A percentile compares a stretch with the other conserved stretches of the same genome.
Evolutionary conservation across 176 grass and related monocot species (phyloP).

Genomic region (Pontederia paniculata): DNA sequence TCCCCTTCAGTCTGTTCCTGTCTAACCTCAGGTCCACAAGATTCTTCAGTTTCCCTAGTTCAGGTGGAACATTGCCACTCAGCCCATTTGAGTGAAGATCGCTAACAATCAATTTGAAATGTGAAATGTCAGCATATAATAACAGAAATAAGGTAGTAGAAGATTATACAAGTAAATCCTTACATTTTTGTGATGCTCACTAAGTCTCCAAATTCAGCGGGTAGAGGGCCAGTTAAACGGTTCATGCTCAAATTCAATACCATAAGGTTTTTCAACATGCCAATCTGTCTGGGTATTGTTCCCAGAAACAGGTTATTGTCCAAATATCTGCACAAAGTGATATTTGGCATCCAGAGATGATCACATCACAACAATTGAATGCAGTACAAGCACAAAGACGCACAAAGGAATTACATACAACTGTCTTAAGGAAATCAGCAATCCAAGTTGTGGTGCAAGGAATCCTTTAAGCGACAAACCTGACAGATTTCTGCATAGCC

Average conservation of each 20-base stretch:
- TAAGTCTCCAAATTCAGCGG: constrained; percentile 43
- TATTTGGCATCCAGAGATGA: not conserved
- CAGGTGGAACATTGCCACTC: constrained; percentile 53
- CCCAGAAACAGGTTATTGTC: constrained; percentile 74
- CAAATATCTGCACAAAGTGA: constrained; percentile 42
- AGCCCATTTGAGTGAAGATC: constrained; percentile 81
- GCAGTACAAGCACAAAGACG: not conserved
- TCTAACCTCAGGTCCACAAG: constrained; percentile 74
- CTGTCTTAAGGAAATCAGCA: constrained; percentile 61
- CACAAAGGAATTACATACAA: constrained; percentile 32
- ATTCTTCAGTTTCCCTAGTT: constrained; percentile 71
- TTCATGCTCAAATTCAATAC: constrained; percentile 79
- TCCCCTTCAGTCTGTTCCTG: constrained; percentile 67
- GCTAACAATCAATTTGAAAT: constrained; percentile 26
- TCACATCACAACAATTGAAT: not conserved
- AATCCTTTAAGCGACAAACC: constrained; percentile 81
- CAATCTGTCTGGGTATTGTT: constrained; percentile 63
- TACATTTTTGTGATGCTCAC: constrained; percentile 61
- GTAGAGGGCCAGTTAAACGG: constrained; percentile 67
- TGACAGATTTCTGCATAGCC: constrained; percentile 55
- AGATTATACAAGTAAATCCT: constrained; percentile 2
- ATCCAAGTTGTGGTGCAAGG: constrained; percentile 54
- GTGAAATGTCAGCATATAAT: not conserved
- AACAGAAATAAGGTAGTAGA: not conserved
- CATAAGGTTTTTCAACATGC: constrained; percentile 49